Conservation (phyloP, 129 eudicot genomes). For the Tagetes erecta region DNA sequence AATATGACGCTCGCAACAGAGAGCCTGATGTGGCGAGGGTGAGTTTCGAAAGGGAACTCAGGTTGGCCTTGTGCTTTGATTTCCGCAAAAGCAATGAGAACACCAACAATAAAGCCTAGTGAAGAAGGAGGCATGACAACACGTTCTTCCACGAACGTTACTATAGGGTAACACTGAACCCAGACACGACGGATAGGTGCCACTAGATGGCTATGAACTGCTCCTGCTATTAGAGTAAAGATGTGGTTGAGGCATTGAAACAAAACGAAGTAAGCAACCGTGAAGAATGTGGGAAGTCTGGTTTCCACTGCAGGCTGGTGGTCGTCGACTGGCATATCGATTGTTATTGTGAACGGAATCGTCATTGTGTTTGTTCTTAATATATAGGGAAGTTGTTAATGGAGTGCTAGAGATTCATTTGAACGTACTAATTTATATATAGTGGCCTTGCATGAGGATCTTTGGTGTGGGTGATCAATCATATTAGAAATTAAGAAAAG, state of each 20-base stretch:
- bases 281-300: neutral
- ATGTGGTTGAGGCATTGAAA: too few species aligned
- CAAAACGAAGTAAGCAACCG: neutral
- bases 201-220: too few species aligned
- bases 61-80: conserved; percentile 1
- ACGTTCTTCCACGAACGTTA: conserved; percentile 1
- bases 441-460: too few species aligned
- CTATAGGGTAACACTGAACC: neutral
- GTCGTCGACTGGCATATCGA: too few species aligned
- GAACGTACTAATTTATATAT: too few species aligned
- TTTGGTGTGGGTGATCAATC: too few species aligned
- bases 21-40: conserved; percentile 1
- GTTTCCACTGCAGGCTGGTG: neutral
- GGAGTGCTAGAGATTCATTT: too few species aligned
- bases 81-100: neutral
- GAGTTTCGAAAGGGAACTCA: conserved; percentile 18
- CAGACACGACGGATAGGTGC: neutral
- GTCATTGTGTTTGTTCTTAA: too few species aligned
- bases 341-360: neutral
- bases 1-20: neutral
- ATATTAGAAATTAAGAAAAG: too few species aligned
- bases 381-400: too few species aligned
- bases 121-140: neutral
- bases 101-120: neutral
- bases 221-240: too few species aligned